Evolutionary conservation across 2,329 filamentous ascomycete genomes (phyloP).

Genomic region (Penicillium rolfsii): DNA sequence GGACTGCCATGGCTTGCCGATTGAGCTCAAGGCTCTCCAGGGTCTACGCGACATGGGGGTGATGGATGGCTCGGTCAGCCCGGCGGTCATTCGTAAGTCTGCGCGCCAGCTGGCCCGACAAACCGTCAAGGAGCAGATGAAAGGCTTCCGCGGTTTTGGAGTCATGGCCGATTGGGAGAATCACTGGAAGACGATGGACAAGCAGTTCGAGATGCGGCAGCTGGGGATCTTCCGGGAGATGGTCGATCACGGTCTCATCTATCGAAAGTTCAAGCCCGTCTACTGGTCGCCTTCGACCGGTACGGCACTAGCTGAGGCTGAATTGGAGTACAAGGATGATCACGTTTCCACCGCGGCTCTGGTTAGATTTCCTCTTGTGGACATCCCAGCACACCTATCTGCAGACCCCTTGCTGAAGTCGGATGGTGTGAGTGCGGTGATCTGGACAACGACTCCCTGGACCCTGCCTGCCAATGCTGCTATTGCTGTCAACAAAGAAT

Average conservation of each 20-base stretch:
- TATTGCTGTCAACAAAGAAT: slow-evolving; percentile 75
- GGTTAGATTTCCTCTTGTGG: slow-evolving; percentile 72
- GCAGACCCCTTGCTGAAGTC: slow-evolving; percentile 46
- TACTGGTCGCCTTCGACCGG: slow-evolving; percentile 69
- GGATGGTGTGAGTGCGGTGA: slow-evolving; percentile 71
- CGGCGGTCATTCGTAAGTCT: slow-evolving; percentile 56
- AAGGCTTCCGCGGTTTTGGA: slow-evolving; percentile 61
- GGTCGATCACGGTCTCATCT: slow-evolving; percentile 65
- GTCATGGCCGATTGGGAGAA: slow-evolving; percentile 68
- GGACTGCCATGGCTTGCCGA: slow-evolving; percentile 97
- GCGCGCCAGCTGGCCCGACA: slow-evolving; percentile 59
- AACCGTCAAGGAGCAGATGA: slow-evolving; percentile 63
- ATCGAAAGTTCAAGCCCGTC: slow-evolving; percentile 64
- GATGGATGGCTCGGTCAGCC: slow-evolving; percentile 35
- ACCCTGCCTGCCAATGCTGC: slow-evolving; percentile 91
- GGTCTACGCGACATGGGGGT: slow-evolving; percentile 45
- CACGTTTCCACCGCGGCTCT: slow-evolving; percentile 64
- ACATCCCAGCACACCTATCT: slow-evolving; percentile 51
- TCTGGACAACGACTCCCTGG: slow-evolving; percentile 99
- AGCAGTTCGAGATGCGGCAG: slow-evolving; percentile 63
- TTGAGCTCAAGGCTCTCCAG: slow-evolving; percentile 91
- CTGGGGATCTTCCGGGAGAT: slow-evolving; percentile 63
- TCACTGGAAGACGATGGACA: slow-evolving; percentile 67
- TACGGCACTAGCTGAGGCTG: slow-evolving; percentile 66
- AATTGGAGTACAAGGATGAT: slow-evolving; percentile 66